phyloP scores from a whole-genome alignment of 169 alveolate species.

The Cryptosporidium canis region DNA sequence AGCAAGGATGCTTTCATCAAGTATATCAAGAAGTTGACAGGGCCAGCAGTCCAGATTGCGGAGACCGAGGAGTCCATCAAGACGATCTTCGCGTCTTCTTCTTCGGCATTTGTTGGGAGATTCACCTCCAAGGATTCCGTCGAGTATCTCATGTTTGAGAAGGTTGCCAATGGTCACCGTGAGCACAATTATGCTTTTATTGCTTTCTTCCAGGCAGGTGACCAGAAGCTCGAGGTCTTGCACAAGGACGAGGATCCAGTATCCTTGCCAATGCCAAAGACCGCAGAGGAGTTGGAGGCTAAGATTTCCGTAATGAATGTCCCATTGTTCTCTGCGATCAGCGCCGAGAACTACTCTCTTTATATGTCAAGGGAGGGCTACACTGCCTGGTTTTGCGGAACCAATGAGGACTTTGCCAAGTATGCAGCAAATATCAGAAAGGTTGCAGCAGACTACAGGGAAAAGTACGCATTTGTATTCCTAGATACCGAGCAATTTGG shows the following conservation, averaged over 20 bases:
- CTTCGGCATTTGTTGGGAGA: conserved; percentile 69
- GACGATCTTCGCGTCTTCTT: conserved; percentile 15
- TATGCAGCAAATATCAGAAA: conserved; percentile 69
- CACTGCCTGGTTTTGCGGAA: conserved; percentile 78
- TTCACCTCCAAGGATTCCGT: conserved; percentile 58
- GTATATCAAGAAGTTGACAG: conserved; percentile 88
- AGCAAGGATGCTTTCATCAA: conserved; percentile 83
- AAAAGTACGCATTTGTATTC: conserved; percentile 75
- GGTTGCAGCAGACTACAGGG: conserved; percentile 74
- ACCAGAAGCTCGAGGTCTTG: conserved; percentile 67
- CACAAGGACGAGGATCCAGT: conserved; percentile 77
- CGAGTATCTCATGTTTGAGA: conserved; percentile 22
- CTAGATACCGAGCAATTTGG: conserved; percentile 77
- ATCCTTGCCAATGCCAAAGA: conserved; percentile 66
- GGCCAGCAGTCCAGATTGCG: conserved; percentile 84
- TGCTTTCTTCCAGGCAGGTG: conserved; percentile 38
- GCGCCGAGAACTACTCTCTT: conserved; percentile 78
- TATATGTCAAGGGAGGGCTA: conserved; percentile 74
- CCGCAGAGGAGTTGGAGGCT: conserved; percentile 75
- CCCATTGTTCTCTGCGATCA: conserved; percentile 80
- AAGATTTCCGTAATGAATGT: conserved; percentile 74
- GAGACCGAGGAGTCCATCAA: conserved; percentile 24
- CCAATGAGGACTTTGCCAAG: conserved; percentile 74
- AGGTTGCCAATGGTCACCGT: conserved; percentile 63
- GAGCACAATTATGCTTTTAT: conserved; percentile 64